Percentiles rank a stretch among this genome's conserved stretches.
Evolutionary conservation across 192 early-diverging fungal species (phyloP).

Genomic region (Coemansia sp.): DNA sequence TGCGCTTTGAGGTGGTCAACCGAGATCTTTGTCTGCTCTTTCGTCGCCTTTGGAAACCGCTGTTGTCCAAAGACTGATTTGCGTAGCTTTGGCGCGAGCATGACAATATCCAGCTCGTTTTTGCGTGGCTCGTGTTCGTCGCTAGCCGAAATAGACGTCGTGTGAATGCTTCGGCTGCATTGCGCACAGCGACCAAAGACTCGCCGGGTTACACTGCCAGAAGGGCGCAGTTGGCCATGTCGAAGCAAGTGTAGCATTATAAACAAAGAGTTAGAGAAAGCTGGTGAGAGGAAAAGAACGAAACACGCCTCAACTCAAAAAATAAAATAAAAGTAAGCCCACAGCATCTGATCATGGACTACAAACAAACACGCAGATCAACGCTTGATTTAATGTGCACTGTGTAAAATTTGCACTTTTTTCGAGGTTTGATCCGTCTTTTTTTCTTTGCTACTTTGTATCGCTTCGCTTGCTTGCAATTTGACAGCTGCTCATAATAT

Average conservation of each 20-base stretch:
- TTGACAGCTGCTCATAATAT: not conserved
- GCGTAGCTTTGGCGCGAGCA: slow-evolving; percentile 47
- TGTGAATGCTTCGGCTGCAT: not conserved
- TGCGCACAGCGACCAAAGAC: not conserved
- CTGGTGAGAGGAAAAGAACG: no score
- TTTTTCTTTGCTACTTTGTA: not conserved
- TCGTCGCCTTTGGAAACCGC: slow-evolving; percentile 16
- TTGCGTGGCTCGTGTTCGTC: slow-evolving; percentile 15
- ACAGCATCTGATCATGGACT: no score
- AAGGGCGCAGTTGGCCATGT: not conserved
- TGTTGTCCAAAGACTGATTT: slow-evolving; percentile 25
- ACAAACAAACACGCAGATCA: no score
- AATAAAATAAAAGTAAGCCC: no score
- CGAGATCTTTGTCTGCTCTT: slow-evolving; percentile 34
- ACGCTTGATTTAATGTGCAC: no score
- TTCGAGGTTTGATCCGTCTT: not conserved
- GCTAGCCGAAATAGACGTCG: not conserved
- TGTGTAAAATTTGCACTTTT: not conserved
- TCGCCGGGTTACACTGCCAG: not conserved
- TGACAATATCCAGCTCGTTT: slow-evolving; percentile 48
- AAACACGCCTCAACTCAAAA: no score
- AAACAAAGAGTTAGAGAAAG: no score
- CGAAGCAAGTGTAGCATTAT: not conserved
- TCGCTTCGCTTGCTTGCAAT: not conserved
- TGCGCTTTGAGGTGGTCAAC: slow-evolving; percentile 44